These are phyloP conservation scores for Cryptosporidium xiaoi DNA, from an alignment of 169 alveolate species.

Conservation along the genomic window DNA sequence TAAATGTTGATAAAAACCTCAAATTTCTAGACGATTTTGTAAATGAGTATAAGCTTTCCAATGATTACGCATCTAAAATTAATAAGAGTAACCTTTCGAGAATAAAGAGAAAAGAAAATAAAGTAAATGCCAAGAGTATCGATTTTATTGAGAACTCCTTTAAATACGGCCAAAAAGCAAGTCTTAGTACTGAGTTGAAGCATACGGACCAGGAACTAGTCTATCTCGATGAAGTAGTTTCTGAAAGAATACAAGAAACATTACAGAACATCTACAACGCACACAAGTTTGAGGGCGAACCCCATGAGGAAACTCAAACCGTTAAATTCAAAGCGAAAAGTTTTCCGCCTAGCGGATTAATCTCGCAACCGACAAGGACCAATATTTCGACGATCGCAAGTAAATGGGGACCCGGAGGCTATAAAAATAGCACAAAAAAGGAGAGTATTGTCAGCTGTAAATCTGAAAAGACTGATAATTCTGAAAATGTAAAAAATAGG, in stretches of 20 bases:
- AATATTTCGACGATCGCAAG: neutral
- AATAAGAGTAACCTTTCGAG: neutral
- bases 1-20: slow-evolving; percentile 60
- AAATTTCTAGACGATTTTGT: slow-evolving; percentile 50
- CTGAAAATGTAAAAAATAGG: neutral
- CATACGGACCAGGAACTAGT: too few species aligned
- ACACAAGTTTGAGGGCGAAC: too few species aligned
- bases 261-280: neutral
- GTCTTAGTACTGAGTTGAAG: too few species aligned
- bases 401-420: slow-evolving; percentile 69
- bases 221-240: neutral
- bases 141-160: neutral
- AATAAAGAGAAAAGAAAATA: neutral
- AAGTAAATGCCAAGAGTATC: too few species aligned
- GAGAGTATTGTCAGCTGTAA: neutral
- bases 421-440: neutral
- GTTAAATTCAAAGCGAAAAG: neutral
- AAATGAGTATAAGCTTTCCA: slow-evolving; percentile 22
- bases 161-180: too few species aligned
- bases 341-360: neutral
- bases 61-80: neutral
- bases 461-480: neutral
- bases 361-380: neutral
- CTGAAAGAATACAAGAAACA: neutral
- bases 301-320: too few species aligned